These are phyloP conservation scores for Mediolabrus comicus DNA, from an alignment of 108 stramenopile species.

Conservation along the genomic window DNA sequence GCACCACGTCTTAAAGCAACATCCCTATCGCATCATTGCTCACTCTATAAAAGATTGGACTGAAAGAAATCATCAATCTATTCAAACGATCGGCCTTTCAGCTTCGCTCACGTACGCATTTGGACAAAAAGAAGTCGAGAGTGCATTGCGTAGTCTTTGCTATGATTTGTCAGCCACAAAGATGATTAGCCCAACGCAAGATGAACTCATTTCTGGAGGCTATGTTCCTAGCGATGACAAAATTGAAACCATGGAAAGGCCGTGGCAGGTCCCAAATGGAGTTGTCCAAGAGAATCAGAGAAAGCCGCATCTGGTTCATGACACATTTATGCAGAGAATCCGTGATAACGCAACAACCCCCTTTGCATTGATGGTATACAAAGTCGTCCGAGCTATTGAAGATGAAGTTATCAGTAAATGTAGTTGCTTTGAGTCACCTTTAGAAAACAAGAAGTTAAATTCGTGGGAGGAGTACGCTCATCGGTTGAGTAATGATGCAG, in stretches of 20 bases:
- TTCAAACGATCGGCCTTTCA: slow-evolving; percentile 54
- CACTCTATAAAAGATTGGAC: slow-evolving; percentile 37
- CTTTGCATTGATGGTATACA: slow-evolving; percentile 35
- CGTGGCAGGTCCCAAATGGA: slow-evolving; percentile 36
- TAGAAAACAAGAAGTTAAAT: slow-evolving; percentile 18
- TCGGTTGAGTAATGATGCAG: background rate
- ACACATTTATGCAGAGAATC: slow-evolving; percentile 47
- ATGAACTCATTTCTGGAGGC: slow-evolving; percentile 48
- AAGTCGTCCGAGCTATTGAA: slow-evolving; percentile 29
- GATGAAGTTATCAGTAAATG: slow-evolving; percentile 10
- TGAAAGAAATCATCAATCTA: slow-evolving; percentile 5
- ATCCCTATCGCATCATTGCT: slow-evolving; percentile 59
- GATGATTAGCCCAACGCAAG: slow-evolving; percentile 44
- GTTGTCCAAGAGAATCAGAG: slow-evolving; percentile 15
- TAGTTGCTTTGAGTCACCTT: slow-evolving; percentile 31
- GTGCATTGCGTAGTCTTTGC: slow-evolving; percentile 45
- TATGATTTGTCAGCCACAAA: slow-evolving; percentile 46
- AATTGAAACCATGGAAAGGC: slow-evolving; percentile 31
- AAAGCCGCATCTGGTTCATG: slow-evolving; percentile 50
- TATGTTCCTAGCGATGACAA: slow-evolving; percentile 42
- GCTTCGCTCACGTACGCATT: slow-evolving; percentile 63
- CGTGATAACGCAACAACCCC: slow-evolving; percentile 9
- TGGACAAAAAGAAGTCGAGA: slow-evolving; percentile 28
- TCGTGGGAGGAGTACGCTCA: slow-evolving; percentile 45
- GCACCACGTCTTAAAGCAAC: slow-evolving; percentile 61